Conservation (phyloP, 768 basidiomycete genomes). For the Epithele typhae region DNA sequence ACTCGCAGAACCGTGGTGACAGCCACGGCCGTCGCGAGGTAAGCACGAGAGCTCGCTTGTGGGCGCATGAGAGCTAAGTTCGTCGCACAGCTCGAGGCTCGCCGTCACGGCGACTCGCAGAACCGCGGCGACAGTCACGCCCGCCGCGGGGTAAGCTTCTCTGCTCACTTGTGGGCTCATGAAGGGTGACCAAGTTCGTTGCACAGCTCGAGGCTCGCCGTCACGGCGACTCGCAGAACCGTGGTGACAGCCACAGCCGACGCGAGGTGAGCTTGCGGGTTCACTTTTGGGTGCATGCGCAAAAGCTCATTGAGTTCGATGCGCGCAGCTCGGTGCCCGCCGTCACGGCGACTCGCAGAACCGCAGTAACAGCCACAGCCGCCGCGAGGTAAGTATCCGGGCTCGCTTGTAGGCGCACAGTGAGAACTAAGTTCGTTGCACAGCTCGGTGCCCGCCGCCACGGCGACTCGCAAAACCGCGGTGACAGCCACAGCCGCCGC, state of each 20-base stretch:
- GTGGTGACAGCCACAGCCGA: slow-evolving; percentile 1
- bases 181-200: too few relatives aligned
- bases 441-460: slow-evolving; percentile 3
- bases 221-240: slow-evolving; percentile 2
- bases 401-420: neutral
- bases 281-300: too few relatives aligned
- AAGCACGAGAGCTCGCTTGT: too few relatives aligned
- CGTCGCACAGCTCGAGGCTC: slow-evolving; percentile 1
- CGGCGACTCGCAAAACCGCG: slow-evolving; percentile 3
- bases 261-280: slow-evolving; percentile 6
- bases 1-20: slow-evolving; percentile 1
- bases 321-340: slow-evolving; percentile 2
- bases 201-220: slow-evolving; percentile 3
- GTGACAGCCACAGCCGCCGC: slow-evolving; percentile 3
- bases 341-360: slow-evolving; percentile 4
- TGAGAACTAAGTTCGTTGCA: too few relatives aligned
- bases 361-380: neutral
- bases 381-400: neutral
- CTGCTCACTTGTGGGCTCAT: neutral
- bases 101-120: slow-evolving; percentile 6
- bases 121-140: neutral
- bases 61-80: too few relatives aligned
- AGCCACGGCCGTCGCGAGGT: slow-evolving; percentile 5
- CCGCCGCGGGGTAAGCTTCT: neutral
- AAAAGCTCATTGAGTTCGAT: neutral